phyloP scores from a whole-genome alignment of 805 yeast species.

The Peterozyma toletana region DNA sequence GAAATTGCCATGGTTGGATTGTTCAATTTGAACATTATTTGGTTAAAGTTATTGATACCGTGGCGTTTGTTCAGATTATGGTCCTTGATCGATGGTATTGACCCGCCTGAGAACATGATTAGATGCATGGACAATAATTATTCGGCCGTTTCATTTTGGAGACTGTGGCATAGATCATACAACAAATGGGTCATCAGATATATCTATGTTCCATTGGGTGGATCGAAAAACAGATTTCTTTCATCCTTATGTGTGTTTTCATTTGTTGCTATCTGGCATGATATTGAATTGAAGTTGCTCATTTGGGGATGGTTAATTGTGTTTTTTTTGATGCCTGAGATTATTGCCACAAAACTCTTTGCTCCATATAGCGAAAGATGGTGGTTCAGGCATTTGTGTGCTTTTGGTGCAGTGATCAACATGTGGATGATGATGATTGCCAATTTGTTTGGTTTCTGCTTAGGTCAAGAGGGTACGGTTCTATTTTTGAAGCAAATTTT shows the following conservation, averaged over 20 bases:
- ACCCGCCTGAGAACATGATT: slow-evolving; percentile 97
- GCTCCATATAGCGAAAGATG: slow-evolving; percentile 23
- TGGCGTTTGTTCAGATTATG: slow-evolving; percentile 95
- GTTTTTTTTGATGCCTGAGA: slow-evolving; percentile 80
- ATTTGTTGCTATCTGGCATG: slow-evolving; percentile 98
- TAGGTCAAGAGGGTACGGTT: slow-evolving; percentile 81
- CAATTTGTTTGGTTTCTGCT: slow-evolving; percentile 88
- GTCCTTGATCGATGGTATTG: slow-evolving; percentile 88
- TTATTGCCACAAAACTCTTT: slow-evolving; percentile 44
- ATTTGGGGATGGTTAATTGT: slow-evolving; percentile 97
- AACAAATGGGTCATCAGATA: slow-evolving; percentile 88
- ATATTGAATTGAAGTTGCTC: slow-evolving; percentile 76
- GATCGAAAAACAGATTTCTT: slow-evolving; percentile 59
- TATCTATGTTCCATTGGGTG: slow-evolving; percentile 88
- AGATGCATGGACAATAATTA: slow-evolving; percentile 93
- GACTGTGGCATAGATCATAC: slow-evolving; percentile 96
- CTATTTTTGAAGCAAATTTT: slow-evolving; percentile 64
- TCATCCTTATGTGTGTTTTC: slow-evolving; percentile 84
- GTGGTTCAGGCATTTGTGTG: slow-evolving; percentile 82
- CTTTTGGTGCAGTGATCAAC: slow-evolving; percentile 79
- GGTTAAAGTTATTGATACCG: slow-evolving; percentile 90
- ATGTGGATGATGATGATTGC: slow-evolving; percentile 99
- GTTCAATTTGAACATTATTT: slow-evolving; percentile 82
- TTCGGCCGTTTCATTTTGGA: slow-evolving; percentile 93
- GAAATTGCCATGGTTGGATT: slow-evolving; percentile 93